Conservation (phyloP, 2,329 filamentous ascomycete genomes). For the Fusarium lateritium region DNA sequence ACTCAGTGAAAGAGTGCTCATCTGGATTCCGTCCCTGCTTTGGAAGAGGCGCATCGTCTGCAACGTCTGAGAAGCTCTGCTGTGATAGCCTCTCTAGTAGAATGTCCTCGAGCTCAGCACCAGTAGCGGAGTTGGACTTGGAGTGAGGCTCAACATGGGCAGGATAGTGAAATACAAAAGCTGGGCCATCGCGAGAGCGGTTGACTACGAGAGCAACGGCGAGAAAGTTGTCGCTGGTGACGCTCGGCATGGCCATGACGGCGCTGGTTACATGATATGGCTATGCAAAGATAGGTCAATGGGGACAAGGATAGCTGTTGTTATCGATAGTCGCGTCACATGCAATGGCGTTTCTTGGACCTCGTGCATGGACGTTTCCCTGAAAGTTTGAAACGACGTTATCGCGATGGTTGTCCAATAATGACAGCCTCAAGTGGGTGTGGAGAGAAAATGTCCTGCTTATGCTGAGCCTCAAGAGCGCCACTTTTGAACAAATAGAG, state of each 20-base stretch:
- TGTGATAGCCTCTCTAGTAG: conserved; percentile 64
- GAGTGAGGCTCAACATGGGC: conserved; percentile 63
- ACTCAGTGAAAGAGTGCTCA: conserved; percentile 69
- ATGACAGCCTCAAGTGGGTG: conserved; percentile 26
- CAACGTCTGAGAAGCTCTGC: conserved; percentile 54
- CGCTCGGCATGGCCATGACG: conserved; percentile 61
- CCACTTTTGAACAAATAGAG: conserved; percentile 25
- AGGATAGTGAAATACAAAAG: conserved; percentile 92
- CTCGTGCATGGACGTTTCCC: background rate
- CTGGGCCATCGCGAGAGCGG: conserved; percentile 82
- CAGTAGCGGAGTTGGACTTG: conserved; percentile 53
- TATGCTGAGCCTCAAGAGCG: conserved; percentile 35
- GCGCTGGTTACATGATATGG: conserved; percentile 43
- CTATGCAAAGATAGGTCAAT: conserved; percentile 5
- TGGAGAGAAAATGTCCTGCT: conserved; percentile 28
- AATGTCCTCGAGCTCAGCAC: conserved; percentile 65
- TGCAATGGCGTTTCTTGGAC: conserved; percentile 9
- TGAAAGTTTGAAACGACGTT: conserved; percentile 16
- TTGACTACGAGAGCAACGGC: conserved; percentile 82
- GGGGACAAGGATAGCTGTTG: background rate
- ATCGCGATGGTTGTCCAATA: conserved; percentile 29
- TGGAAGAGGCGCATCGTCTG: conserved; percentile 57
- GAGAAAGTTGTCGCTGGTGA: conserved; percentile 71
- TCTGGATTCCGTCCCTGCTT: conserved; percentile 67
- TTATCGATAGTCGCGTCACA: conserved; percentile 10